A percentile compares a stretch with the other conserved stretches of the same genome.
Conservation (phyloP, 352 stramenopile species). For the Phytophthora europaea region DNA sequence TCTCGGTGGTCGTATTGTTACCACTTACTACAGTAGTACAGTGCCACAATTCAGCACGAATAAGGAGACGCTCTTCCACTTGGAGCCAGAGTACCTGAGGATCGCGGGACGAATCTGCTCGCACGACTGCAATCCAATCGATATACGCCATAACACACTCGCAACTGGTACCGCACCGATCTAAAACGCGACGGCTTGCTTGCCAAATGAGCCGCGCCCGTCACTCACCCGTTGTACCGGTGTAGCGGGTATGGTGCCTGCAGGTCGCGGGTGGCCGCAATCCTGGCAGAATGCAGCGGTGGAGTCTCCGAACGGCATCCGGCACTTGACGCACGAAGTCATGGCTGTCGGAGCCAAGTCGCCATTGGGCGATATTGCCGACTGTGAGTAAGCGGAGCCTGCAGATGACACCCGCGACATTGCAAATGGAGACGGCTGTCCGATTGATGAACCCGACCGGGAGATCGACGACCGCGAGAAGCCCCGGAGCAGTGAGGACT, state of each 20-base stretch:
- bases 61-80: constrained; percentile 7
- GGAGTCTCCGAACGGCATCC: constrained; percentile 59
- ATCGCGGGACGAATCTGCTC: neutral
- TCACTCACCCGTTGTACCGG: constrained; percentile 28
- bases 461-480: constrained; percentile 36
- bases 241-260: constrained; percentile 13
- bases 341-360: constrained; percentile 13
- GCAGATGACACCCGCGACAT: constrained; percentile 25
- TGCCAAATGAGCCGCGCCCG: constrained; percentile 24
- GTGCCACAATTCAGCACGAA: neutral
- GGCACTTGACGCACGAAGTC: constrained; percentile 62
- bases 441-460: constrained; percentile 27
- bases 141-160: constrained; percentile 14
- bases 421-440: constrained; percentile 35
- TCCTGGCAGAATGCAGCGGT: constrained; percentile 75
- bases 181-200: constrained; percentile 38
- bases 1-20: neutral
- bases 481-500: constrained; percentile 21
- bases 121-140: neutral
- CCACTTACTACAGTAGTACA: neutral
- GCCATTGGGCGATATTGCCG: constrained; percentile 8
- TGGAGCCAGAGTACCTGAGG: neutral
- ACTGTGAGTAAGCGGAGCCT: constrained; percentile 22
- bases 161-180: neutral
- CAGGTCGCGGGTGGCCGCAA: constrained; percentile 69